A percentile compares a stretch with the other conserved stretches of the same genome.
phyloP scores from a whole-genome alignment of 169 alveolate genomes.

The Cryptosporidium xiaoi region DNA sequence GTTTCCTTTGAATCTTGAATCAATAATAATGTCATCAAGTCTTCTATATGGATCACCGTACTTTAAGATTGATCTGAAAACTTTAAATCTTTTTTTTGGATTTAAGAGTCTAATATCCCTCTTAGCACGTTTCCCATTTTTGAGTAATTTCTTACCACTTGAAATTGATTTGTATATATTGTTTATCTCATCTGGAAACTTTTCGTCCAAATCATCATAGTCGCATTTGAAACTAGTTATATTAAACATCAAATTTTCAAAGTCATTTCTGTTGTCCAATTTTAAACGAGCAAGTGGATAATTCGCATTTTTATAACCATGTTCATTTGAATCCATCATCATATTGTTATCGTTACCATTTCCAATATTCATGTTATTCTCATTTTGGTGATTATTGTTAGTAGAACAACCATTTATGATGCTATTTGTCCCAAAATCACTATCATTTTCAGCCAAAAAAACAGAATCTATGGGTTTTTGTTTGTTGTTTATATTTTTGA shows the following conservation, averaged over 20 bases:
- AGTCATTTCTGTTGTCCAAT: conserved; percentile 45
- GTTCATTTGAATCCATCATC: background rate
- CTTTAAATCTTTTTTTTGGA: conserved; percentile 83
- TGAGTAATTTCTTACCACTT: conserved; percentile 2
- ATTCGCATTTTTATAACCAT: conserved; percentile 13
- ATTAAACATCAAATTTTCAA: conserved; percentile 39
- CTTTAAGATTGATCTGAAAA: conserved; percentile 83
- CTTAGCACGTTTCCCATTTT: conserved; percentile 40
- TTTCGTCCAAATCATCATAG: conserved; percentile 21
- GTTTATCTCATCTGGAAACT: conserved; percentile 30
- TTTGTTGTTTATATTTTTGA: background rate
- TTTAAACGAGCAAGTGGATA: conserved; percentile 48
- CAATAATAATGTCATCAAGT: conserved; percentile 84
- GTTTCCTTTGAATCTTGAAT: conserved; percentile 80
- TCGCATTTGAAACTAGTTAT: conserved; percentile 19
- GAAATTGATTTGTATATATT: conserved; percentile 34
- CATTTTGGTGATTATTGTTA: background rate
- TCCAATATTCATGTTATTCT: background rate
- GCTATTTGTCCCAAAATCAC: background rate
- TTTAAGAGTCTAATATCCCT: conserved; percentile 58
- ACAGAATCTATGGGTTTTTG: background rate
- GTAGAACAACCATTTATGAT: background rate
- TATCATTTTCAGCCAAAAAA: background rate
- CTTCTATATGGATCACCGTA: conserved; percentile 87
- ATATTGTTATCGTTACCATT: background rate